Conservation (phyloP, 2,329 filamentous ascomycete genomes). For the Gliomastix tumulicola region DNA sequence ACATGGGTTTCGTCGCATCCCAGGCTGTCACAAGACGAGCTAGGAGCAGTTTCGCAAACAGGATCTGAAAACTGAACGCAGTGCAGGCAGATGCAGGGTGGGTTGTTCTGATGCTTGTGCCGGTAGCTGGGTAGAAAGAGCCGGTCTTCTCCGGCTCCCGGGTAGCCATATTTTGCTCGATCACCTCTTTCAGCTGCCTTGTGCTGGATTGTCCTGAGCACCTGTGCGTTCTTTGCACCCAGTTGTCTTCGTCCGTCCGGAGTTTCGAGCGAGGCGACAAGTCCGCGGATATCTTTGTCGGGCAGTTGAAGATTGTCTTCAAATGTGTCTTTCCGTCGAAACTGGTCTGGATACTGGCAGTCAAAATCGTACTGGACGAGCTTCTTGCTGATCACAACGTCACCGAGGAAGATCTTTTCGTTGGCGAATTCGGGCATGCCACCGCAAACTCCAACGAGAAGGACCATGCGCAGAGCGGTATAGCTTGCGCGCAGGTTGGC, state of each 20-base stretch:
- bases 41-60: not conserved
- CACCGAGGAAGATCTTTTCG: constrained; percentile 12
- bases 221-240: not conserved
- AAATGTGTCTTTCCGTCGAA: constrained; percentile 14
- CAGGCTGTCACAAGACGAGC: not conserved
- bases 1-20: not conserved
- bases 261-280: not conserved
- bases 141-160: not conserved
- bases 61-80: not conserved
- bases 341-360: constrained; percentile 11
- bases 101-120: not conserved
- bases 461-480: constrained; percentile 14
- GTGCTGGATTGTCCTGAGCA: not conserved
- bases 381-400: constrained; percentile 15
- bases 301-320: constrained; percentile 16
- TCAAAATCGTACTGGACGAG: constrained; percentile 14
- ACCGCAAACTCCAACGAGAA: constrained; percentile 28
- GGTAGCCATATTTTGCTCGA: not conserved
- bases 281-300: constrained; percentile 15
- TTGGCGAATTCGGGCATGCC: constrained; percentile 12
- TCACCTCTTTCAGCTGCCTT: not conserved
- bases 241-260: constrained; percentile 2
- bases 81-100: not conserved
- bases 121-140: not conserved
- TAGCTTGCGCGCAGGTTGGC: constrained; percentile 3